Base-by-base conservation (phyloP, 768 basidiomycete species). In the Cystofilobasidium macerans region DNA sequence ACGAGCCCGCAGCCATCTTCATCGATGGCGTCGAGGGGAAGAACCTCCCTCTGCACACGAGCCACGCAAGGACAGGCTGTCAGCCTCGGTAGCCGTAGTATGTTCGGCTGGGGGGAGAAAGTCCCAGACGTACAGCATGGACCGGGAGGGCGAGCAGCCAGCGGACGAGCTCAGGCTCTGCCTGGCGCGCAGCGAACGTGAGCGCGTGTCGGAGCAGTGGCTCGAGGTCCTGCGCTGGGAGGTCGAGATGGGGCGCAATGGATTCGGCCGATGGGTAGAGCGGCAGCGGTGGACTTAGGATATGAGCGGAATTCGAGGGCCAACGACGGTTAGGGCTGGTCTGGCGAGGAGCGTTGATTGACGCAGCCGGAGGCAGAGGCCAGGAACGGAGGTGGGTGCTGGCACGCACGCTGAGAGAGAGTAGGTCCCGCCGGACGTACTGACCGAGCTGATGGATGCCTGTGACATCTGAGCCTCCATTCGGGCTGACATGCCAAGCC, bases 1-100 rank as follows among this genome's bases (percentile, higher is more conserved):
- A 76, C 62, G 3, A 75, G 78, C 30, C 86, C 85, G 53, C 90
- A 79, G 16, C 89, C 89, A 69, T 97, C 91, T 60, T 93, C 90
- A 76, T 94, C 92, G 69, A 82, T 81, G 63, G 82, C 75, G 47
- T 78, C 78, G 5, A 56, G 40, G 0, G 73, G 67, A 1, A 68
- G 33, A n/a, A 62, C 14, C 13, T 33, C 36, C 24, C 54, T 51
- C 61, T 68, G 45, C 13, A 58, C 24, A 40, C n/a, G 42, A 54
- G 24, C 30, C 18, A 22, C 11, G 8, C 36, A 38, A 14, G 8
- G 36, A 7, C 36, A 38, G 36, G 36, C 8, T 14, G 8, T 8
- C 38, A 8, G 38, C 9, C 9, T 40, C 38, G 38, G 38, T 8
- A 16, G 38, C 38, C 8, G 38, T 40, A 8, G 38, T 8, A 8